Evolutionary conservation across 331 rosid genomes (phyloP).

Genomic region (Arachis monticola): DNA sequence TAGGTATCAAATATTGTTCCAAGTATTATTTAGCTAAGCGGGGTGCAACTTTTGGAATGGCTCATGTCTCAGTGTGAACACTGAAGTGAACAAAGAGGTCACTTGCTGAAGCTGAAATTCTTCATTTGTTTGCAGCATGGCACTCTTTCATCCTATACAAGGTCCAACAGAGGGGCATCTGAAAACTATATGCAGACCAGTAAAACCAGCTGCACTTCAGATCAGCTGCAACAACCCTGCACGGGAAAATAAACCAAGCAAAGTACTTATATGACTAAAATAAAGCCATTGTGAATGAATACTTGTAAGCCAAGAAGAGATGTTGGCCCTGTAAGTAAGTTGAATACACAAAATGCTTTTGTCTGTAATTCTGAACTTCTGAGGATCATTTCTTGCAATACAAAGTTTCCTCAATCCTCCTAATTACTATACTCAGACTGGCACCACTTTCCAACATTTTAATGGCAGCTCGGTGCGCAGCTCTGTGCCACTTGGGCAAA

Average conservation of each 20-base stretch:
- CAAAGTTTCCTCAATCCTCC: constrained; percentile 83
- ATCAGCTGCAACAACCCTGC: constrained; percentile 27
- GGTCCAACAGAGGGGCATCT: constrained; percentile 24
- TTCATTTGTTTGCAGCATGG: constrained; percentile 27
- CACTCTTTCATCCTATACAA: constrained; percentile 7
- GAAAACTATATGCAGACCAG: too few species aligned
- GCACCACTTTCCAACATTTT: constrained; percentile 82
- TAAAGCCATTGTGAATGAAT: neutral
- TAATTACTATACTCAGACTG: constrained; percentile 71
- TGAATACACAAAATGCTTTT: constrained; percentile 5
- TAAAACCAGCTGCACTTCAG: constrained; percentile 9
- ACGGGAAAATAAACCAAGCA: constrained; percentile 29
- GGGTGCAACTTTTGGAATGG: constrained; percentile 13
- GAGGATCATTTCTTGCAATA: constrained; percentile 41
- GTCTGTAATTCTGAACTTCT: constrained; percentile 16
- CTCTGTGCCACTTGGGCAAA: constrained; percentile 89
- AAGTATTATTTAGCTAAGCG: neutral
- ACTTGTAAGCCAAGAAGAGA: constrained; percentile 7
- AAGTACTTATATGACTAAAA: constrained; percentile 21
- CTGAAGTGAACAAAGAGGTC: constrained; percentile 26
- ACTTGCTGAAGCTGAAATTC: constrained; percentile 32
- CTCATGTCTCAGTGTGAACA: constrained; percentile 1
- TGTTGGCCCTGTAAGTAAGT: constrained; percentile 42
- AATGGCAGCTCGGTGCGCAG: constrained; percentile 80
- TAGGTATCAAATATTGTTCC: neutral